phyloP scores from a whole-genome alignment of 768 basidiomycete genomes.

The Cystofilobasidium bisporidii region DNA sequence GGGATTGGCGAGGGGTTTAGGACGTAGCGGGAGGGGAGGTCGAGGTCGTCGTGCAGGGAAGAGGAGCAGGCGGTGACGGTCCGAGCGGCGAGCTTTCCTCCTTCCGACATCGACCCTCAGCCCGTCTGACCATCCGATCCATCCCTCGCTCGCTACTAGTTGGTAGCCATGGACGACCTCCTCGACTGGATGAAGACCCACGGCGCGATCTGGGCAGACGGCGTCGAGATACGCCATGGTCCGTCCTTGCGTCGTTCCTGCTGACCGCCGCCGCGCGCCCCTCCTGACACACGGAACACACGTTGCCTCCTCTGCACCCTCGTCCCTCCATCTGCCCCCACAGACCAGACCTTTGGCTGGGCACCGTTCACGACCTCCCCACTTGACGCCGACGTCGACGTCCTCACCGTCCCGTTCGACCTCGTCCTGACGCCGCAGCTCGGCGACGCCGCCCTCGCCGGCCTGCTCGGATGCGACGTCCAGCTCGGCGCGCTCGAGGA shows the following conservation, averaged over 20 bases:
- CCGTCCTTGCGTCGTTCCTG: background rate
- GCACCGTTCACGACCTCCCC: conserved; percentile 32
- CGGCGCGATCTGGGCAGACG: background rate
- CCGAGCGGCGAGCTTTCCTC: too few relatives aligned
- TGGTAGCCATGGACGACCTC: background rate
- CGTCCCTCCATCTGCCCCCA: too few relatives aligned
- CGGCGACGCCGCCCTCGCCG: conserved; percentile 30
- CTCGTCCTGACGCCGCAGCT: conserved; percentile 37
- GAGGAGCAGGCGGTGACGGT: too few relatives aligned
- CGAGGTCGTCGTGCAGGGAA: too few relatives aligned
- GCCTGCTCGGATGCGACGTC: conserved; percentile 15
- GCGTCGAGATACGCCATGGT: conserved; percentile 17
- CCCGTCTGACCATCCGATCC: background rate
- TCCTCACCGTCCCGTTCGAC: conserved; percentile 39
- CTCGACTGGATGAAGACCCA: background rate
- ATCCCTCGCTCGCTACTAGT: too few relatives aligned
- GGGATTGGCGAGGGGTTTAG: too few relatives aligned
- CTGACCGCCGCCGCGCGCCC: too few relatives aligned
- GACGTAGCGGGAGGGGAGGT: too few relatives aligned
- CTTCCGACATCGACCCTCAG: background rate
- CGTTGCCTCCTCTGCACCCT: background rate
- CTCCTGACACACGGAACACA: too few relatives aligned
- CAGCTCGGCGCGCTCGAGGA: conserved; percentile 11
- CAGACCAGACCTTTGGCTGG: conserved; percentile 33
- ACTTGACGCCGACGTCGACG: conserved; percentile 29